These are phyloP conservation scores for Penicillium ucsense DNA, from an alignment of 495 filamentous ascomycete species.

Conservation along the genomic window DNA sequence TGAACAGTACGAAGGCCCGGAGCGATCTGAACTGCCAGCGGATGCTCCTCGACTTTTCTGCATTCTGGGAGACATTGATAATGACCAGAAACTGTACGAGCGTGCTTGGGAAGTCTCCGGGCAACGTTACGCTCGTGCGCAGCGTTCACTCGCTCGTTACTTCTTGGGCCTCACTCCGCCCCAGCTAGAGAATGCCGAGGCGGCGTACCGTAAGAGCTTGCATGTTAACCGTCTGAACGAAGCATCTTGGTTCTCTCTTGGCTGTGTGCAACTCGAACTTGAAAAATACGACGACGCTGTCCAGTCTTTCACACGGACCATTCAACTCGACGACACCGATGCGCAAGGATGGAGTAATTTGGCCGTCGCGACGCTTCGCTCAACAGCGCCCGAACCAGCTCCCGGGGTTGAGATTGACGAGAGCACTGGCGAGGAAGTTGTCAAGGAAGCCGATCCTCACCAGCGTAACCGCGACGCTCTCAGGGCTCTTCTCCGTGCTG, in stretches of 20 bases:
- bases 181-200: constrained; percentile 58
- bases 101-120: constrained; percentile 84
- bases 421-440: constrained; percentile 8
- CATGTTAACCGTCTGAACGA: constrained; percentile 71
- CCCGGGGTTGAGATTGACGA: constrained; percentile 24
- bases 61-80: constrained; percentile 85
- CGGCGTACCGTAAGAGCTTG: constrained; percentile 68
- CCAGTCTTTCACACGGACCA: constrained; percentile 72
- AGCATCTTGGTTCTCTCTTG: constrained; percentile 78
- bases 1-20: constrained; percentile 49
- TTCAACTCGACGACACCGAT: constrained; percentile 77
- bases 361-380: constrained; percentile 64
- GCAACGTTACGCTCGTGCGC: constrained; percentile 71
- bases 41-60: constrained; percentile 87
- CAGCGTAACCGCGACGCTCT: constrained; percentile 65
- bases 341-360: constrained; percentile 94
- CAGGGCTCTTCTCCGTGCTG: constrained; percentile 73
- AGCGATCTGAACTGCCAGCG: constrained; percentile 57
- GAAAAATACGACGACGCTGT: constrained; percentile 68
- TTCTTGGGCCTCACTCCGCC: constrained; percentile 50
- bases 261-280: constrained; percentile 74
- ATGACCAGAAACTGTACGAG: constrained; percentile 62
- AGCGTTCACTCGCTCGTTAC: constrained; percentile 74
- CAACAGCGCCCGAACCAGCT: constrained; percentile 26
- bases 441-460: constrained; percentile 39